Evolutionary conservation across 176 grass and related monocot genomes (phyloP), one percentile per base, ranked within the genome.

Genomic region (Aegilops speltoides): DNA sequence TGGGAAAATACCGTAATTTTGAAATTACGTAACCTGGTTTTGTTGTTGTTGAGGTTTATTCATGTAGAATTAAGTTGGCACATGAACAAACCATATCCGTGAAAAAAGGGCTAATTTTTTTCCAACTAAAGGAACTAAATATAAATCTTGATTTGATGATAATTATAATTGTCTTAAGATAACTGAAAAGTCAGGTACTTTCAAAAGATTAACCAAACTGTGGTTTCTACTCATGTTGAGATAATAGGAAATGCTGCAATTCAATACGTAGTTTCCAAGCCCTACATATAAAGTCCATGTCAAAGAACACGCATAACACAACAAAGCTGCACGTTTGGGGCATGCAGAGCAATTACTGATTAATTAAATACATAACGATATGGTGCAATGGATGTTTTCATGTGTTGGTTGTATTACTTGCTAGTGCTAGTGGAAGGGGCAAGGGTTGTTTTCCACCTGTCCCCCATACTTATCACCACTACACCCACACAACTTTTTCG

Each of bases 311-410:
- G 70, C 64, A 6, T 33, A 87, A 59, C 61, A 82, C 60, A 60
- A 7, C 26, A 46, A 0, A 57, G 3, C 12, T 28, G 14, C 6
- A 62, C 10, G 10, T 25, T 7, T 48, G 25, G 63, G 63, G 17
- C 4, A 14, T 28, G 19, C 29, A 16, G 10, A 29, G 16, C 52
- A 40, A 23, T 8, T 74, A 66, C 33, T 82, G 23, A 61, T 15
- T 15, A 14, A 56, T 2, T 56, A 56, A 56, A 77, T 31, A 6
- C 7, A 11, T 20, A 61, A 31, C 0, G 9, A 26, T 26, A 64
- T 29, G 60, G 78, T 64, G 59, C 31, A 28, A 62, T 28, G 10
- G 13, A 81, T 85, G 87, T 28, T 66, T 76, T 48, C 43, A 82
- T 36, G 43, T 62, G 9, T 64, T 69, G 13, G 83, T 63, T 64